Evolutionary conservation across 495 filamentous ascomycete genomes (phyloP), one percentile per base, ranked within the genome.

Genomic region (Neurospora pannonica): DNA sequence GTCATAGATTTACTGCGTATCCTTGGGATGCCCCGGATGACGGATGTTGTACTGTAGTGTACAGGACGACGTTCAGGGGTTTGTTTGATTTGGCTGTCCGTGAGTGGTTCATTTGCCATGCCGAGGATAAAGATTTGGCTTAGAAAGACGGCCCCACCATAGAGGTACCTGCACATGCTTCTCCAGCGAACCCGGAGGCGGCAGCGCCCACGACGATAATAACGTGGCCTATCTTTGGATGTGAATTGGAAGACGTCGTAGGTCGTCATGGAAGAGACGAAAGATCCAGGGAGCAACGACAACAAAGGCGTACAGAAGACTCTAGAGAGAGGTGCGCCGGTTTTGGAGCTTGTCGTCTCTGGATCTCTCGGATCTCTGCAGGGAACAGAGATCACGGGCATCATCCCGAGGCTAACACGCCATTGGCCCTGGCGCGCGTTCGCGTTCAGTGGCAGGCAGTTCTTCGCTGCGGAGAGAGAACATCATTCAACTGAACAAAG

Each of bases 81-180:
- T 19, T 67, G 54, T 67, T 19, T 17, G 54, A 67, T 67, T 67
- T 67, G 54, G 54, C 54, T 67, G 54, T 67, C 28, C 31, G 28
- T 67, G 54, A 67, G 54, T 67, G 54, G 28, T 67, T 34, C 54
- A 67, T 19, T 34, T 67, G 28, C 28, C 54, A 67, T 67, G 73
- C 73, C 73, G 73, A 74, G 73, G 73, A 74, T 74, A 70, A 71
- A 74, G 46, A 48, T 71, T 19, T 71, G 70, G 69, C 42, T 48
- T 17, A 19, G 54, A 34, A 9, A 17, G 15, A 31, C 13, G 15
- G 2, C 28, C 54, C 54, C 54, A 67, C 54, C 15, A 34, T 34
- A 5, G 21, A 24, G 37, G 67, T 28, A 71, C 73, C 73, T 46
- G 21, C 73, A 71, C 73, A 74, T 74, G 73, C 43, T 74, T 74